phyloP scores from a whole-genome alignment of 495 filamentous ascomycete genomes.

The Neurospora sp. region DNA sequence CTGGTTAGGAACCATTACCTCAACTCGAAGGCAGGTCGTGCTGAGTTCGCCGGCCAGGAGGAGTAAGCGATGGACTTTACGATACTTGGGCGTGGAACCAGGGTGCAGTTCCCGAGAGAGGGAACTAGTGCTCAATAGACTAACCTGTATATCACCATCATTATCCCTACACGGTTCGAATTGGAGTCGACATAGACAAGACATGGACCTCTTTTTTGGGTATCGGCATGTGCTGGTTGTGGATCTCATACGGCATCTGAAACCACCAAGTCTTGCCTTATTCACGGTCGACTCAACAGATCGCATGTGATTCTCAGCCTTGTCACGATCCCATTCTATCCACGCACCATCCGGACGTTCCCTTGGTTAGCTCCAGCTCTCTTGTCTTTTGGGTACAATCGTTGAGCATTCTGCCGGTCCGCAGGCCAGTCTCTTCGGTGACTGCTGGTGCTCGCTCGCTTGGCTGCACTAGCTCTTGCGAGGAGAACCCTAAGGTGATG shows the following conservation, averaged over 20 bases:
- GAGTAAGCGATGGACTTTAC: slow-evolving; percentile 24
- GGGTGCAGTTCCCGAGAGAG: background rate
- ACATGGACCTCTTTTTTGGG: background rate
- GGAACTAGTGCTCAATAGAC: slow-evolving; percentile 21
- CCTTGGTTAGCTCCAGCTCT: background rate
- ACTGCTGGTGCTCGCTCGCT: background rate
- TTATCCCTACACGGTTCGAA: background rate
- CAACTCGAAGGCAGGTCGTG: slow-evolving; percentile 81
- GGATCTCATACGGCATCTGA: background rate
- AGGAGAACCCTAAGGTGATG: background rate
- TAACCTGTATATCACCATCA: slow-evolving; percentile 21
- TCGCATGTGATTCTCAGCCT: background rate
- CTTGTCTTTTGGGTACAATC: background rate
- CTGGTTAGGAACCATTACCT: slow-evolving; percentile 71
- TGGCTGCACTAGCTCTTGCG: background rate
- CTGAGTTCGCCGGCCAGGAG: slow-evolving; percentile 39
- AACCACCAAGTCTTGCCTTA: background rate
- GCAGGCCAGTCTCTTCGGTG: background rate
- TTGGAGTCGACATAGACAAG: background rate
- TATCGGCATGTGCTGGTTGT: background rate
- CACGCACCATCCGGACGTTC: background rate
- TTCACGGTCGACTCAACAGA: background rate
- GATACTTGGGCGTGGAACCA: background rate
- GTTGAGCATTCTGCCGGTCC: background rate
- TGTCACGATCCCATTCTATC: background rate